Base-by-base conservation (phyloP, 1,284 basidiomycete genomes). In the Puccinia hordei region DNA sequence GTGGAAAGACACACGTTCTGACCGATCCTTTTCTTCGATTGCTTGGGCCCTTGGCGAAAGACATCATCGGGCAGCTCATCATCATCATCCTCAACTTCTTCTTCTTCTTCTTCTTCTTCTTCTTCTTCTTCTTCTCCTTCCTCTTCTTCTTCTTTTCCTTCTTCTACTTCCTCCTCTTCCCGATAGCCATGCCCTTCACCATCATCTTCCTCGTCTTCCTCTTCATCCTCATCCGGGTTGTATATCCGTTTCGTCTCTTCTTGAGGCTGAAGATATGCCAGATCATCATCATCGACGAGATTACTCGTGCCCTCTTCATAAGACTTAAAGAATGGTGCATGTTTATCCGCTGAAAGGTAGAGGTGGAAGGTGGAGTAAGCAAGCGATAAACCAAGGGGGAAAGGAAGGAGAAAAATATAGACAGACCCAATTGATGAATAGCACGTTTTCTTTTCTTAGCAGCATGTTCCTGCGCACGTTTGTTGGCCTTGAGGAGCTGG, bases 231-330 rank as follows among this genome's bases (percentile, higher is more conserved):
- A 53, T 41, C 66, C 19, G 17, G 10, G 61, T 38, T 63, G 35
- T 33, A 17, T 33, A 0, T 30, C 30, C 44, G n/a, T 22, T 71
- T 55, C 49, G 59, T 9, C 57, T 80, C 77, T 49, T 69, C 77
- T 55, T 46, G 53, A 6, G 51, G 66, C 30, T 73, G 78, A 24
- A 80, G 59, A 53, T 51, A 80, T 17, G 78, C 55, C 35, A 80
- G 27, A 73, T 80, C 78, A 63, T 72, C 78, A 15, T 72, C 69
- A 53, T 80, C 78, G 19, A 65, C 33, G 27, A 46, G 33, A 27
- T 69, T 65, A 57, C n/a, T 65, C 0, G 78, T 80, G 13, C 68
- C 69, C 51, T 80, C 78, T 35, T 80, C 69, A 44, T 80, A 80
- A 55, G 78, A 73, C 38, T 73, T 80, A 35, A 66, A 80, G 61